These are phyloP conservation scores for Zygosaccharomyces kombuchaensis DNA, from an alignment of 805 yeast species.

Conservation along the genomic window DNA sequence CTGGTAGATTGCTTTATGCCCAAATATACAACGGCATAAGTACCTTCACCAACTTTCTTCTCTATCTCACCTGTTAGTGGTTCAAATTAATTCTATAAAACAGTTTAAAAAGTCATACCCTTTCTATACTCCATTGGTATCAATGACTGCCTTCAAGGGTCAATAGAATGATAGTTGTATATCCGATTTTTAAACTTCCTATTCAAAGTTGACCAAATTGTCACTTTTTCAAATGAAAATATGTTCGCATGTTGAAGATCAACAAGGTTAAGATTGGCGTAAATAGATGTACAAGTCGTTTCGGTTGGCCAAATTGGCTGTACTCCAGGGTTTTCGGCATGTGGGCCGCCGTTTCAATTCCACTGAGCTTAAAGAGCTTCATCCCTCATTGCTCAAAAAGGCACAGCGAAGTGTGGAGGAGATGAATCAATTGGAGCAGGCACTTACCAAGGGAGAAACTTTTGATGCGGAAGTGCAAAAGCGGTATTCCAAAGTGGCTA, in stretches of 20 bases:
- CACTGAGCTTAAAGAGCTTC: slow-evolving; percentile 35
- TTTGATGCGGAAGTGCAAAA: slow-evolving; percentile 49
- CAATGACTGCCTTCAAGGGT: too few species aligned
- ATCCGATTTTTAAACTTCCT: neutral
- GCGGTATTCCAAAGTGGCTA: slow-evolving; percentile 42
- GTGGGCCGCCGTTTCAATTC: neutral
- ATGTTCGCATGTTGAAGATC: slow-evolving; percentile 1
- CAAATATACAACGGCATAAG: slow-evolving; percentile 92
- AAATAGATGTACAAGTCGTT: neutral
- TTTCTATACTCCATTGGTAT: slow-evolving; percentile 21
- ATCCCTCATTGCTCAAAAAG: slow-evolving; percentile 48
- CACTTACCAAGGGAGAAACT: slow-evolving; percentile 40
- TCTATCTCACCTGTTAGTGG: slow-evolving; percentile 38
- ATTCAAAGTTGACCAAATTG: neutral
- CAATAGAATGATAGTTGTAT: neutral
- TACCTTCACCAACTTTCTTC: slow-evolving; percentile 96
- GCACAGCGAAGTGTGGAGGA: slow-evolving; percentile 44
- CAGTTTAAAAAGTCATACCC: slow-evolving; percentile 14
- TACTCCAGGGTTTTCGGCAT: neutral
- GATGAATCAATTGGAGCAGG: slow-evolving; percentile 38
- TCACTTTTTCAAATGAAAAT: slow-evolving; percentile 1
- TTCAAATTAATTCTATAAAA: neutral
- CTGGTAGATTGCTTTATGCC: slow-evolving; percentile 51
- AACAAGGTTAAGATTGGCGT: neutral
- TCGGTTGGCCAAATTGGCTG: neutral